Percentiles rank a stretch among this genome's conserved stretches.
phyloP scores from a whole-genome alignment of 2,329 filamentous ascomycete genomes.

The Exophiala sideris region DNA sequence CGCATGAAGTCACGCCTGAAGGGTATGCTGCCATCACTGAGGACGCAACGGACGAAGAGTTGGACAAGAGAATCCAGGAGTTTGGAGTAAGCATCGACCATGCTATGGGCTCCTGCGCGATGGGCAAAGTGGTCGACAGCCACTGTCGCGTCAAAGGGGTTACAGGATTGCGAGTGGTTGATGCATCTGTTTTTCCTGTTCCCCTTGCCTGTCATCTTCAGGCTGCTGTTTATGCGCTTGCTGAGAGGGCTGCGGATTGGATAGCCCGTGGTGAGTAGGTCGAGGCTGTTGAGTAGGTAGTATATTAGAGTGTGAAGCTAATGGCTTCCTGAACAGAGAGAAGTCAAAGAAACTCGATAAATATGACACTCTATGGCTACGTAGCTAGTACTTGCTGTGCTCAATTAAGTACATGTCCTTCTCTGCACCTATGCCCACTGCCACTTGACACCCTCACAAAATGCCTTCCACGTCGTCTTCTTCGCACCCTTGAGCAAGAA shows the following conservation, averaged over 20 bases:
- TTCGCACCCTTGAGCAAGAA: constrained; percentile 16
- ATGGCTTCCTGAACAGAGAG: too few species aligned
- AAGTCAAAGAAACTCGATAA: too few species aligned
- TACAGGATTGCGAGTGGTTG: constrained; percentile 33
- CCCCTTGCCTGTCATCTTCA: constrained; percentile 43
- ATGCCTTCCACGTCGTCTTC: constrained; percentile 19
- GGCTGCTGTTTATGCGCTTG: constrained; percentile 42
- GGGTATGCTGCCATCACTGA: constrained; percentile 6
- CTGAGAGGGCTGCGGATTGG: constrained; percentile 39
- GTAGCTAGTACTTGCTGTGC: too few species aligned
- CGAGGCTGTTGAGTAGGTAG: neutral
- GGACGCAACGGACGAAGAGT: constrained; percentile 26
- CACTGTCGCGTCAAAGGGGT: constrained; percentile 33
- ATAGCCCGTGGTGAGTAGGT: constrained; percentile 12
- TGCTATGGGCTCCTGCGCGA: constrained; percentile 36
- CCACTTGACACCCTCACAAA: constrained; percentile 18
- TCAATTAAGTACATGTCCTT: neutral
- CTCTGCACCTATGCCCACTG: neutral
- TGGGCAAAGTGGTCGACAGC: constrained; percentile 38
- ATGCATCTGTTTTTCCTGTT: constrained; percentile 35
- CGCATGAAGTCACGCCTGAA: constrained; percentile 13
- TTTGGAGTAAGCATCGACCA: constrained; percentile 37
- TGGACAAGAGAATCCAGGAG: constrained; percentile 28
- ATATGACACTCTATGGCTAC: too few species aligned
- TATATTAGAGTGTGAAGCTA: too few species aligned